These are phyloP conservation scores for Mycena galopus DNA, from an alignment of 768 basidiomycete species.

Conservation along the genomic window DNA sequence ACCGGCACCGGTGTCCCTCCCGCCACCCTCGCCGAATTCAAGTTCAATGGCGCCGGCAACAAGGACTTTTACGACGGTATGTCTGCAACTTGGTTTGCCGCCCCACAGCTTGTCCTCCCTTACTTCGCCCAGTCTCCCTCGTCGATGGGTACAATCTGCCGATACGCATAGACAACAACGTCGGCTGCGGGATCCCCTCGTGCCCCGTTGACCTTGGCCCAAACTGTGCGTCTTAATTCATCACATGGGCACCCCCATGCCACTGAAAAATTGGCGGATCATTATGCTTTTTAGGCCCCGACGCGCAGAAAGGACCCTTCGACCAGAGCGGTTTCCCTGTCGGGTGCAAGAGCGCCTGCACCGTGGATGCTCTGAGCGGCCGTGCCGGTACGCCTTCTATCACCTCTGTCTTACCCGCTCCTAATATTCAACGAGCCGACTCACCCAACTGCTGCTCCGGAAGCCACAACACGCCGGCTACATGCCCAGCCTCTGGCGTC, in stretches of 20 bases:
- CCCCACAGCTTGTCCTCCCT: neutral
- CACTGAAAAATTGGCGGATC: neutral
- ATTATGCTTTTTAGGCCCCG: slow-evolving; percentile 9
- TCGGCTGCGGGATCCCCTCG: too few relatives aligned
- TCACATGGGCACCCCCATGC: neutral
- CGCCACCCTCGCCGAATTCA: slow-evolving; percentile 62
- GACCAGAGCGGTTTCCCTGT: slow-evolving; percentile 10
- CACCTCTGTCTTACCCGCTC: neutral
- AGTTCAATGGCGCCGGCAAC: slow-evolving; percentile 43
- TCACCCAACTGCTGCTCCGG: slow-evolving; percentile 32
- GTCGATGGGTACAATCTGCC: slow-evolving; percentile 74
- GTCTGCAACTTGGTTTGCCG: slow-evolving; percentile 13
- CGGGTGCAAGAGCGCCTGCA: too few relatives aligned
- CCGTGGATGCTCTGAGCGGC: slow-evolving; percentile 15
- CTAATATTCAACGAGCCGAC: slow-evolving; percentile 12
- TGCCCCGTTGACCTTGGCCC: slow-evolving; percentile 47
- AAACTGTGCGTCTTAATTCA: slow-evolving; percentile 10
- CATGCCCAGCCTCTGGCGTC: slow-evolving; percentile 27
- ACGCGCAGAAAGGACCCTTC: slow-evolving; percentile 12
- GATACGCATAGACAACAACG: slow-evolving; percentile 63
- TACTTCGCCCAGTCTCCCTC: slow-evolving; percentile 57
- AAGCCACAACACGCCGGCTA: slow-evolving; percentile 15
- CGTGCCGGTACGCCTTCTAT: neutral
- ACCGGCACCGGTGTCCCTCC: slow-evolving; percentile 43
- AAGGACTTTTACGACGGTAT: slow-evolving; percentile 57